Percentiles rank a stretch among this genome's conserved stretches.
Evolutionary conservation across 176 grass and related monocot species (phyloP).

Genomic region (Musa itinerans): DNA sequence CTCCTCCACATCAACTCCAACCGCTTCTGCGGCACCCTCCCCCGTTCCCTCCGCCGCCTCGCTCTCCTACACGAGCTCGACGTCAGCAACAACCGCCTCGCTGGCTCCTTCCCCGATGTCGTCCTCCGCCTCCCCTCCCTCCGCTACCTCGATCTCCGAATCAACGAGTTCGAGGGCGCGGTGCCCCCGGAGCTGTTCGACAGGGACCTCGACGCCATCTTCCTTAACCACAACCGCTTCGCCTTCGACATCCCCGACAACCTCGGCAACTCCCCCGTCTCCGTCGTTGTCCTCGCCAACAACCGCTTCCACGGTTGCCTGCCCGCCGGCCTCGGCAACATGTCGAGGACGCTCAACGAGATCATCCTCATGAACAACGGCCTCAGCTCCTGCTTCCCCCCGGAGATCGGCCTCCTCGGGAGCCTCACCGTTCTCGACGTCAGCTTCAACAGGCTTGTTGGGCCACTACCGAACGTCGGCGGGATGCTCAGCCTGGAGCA

Average conservation of each 20-base stretch:
- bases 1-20: conserved; percentile 12
- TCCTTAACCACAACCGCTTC: conserved; percentile 1
- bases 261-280: conserved; percentile 3
- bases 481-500: background rate
- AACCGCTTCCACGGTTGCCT: conserved; percentile 1
- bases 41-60: background rate
- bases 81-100: conserved; percentile 7
- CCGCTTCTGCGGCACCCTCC: background rate
- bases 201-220: background rate
- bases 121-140: background rate
- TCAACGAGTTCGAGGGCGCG: background rate
- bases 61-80: background rate
- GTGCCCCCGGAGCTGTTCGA: background rate
- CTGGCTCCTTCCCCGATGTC: background rate
- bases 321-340: background rate
- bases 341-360: background rate
- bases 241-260: conserved; percentile 1
- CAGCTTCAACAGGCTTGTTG: conserved; percentile 9
- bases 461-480: background rate
- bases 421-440: conserved; percentile 1
- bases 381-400: background rate
- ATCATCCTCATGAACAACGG: conserved; percentile 6
- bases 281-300: background rate
- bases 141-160: background rate
- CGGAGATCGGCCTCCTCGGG: background rate